These are phyloP conservation scores for Allantophomopsis cytisporea DNA, from an alignment of 2,329 filamentous ascomycete species.

Conservation along the genomic window DNA sequence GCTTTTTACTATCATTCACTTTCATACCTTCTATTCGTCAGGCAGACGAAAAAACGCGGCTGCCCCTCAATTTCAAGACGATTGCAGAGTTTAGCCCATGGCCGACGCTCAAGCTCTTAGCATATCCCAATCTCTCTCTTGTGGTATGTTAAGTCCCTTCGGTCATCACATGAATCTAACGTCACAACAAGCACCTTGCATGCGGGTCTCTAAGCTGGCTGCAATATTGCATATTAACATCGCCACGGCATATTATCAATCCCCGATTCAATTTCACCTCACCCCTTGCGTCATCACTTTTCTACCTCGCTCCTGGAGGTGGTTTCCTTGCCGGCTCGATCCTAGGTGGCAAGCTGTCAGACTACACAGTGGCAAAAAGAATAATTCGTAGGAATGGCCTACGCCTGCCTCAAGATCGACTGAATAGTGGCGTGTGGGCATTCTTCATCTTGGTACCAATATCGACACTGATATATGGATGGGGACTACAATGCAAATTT, in stretches of 20 bases:
- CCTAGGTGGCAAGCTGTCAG: slow-evolving; percentile 39
- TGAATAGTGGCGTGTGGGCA: slow-evolving; percentile 17
- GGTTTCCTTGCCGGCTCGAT: slow-evolving; percentile 54
- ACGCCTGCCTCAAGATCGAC: slow-evolving; percentile 18
- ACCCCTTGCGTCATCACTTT: slow-evolving; percentile 49
- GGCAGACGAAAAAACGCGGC: too few relatives aligned
- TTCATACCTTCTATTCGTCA: slow-evolving; percentile 8
- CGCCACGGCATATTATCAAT: slow-evolving; percentile 54
- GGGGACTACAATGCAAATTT: slow-evolving; percentile 19
- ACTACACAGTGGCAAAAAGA: slow-evolving; percentile 24
- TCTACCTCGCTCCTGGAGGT: slow-evolving; percentile 55
- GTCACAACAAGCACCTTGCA: too few relatives aligned
- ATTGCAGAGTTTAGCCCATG: neutral
- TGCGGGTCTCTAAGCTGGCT: slow-evolving; percentile 7
- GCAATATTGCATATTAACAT: slow-evolving; percentile 41
- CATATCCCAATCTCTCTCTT: too few relatives aligned
- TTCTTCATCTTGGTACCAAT: slow-evolving; percentile 20
- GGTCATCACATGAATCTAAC: too few relatives aligned
- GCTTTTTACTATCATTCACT: slow-evolving; percentile 14
- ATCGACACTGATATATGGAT: slow-evolving; percentile 20
- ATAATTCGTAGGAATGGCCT: slow-evolving; percentile 20
- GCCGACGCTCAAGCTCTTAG: too few relatives aligned
- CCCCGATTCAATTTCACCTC: slow-evolving; percentile 52
- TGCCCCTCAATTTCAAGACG: neutral
- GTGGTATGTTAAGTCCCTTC: too few relatives aligned